Conservation (phyloP, 176 grass and related monocot genomes). For the Avena sativa region DNA sequence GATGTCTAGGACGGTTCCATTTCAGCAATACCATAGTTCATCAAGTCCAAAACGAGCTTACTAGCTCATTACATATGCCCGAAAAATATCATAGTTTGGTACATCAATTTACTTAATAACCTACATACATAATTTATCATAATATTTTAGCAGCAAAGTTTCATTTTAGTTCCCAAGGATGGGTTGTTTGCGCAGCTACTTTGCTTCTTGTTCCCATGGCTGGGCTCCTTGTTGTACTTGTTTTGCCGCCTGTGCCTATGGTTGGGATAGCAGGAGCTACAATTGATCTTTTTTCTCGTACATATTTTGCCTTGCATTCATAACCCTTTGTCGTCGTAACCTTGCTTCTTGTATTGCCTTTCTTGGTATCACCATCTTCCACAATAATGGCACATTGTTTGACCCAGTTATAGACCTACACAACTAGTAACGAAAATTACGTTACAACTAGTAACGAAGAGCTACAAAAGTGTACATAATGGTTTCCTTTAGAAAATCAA, state of each 20-base stretch:
- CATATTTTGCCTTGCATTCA: neutral
- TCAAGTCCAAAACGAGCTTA: neutral
- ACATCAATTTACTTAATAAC: neutral
- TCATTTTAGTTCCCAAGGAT: neutral
- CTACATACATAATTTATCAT: too few species aligned
- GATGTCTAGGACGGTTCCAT: neutral
- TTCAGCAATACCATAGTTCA: neutral
- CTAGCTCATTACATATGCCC: neutral
- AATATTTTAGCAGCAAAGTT: neutral
- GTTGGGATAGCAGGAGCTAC: neutral
- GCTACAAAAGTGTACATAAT: too few species aligned
- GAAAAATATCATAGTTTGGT: neutral
- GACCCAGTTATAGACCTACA: too few species aligned
- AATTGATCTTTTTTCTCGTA: neutral
- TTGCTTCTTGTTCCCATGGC: neutral
- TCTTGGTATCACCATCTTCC: too few species aligned
- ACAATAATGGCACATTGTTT: too few species aligned
- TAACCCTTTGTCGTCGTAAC: neutral
- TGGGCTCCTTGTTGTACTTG: neutral
- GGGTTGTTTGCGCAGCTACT: neutral
- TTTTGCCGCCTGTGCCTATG: too few species aligned
- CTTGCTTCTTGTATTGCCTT: neutral
- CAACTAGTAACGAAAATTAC: too few species aligned
- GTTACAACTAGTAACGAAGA: too few species aligned
- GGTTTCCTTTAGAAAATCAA: too few species aligned